Base-by-base conservation (phyloP, 306 rosid species). In the Quercus engelmannii region DNA sequence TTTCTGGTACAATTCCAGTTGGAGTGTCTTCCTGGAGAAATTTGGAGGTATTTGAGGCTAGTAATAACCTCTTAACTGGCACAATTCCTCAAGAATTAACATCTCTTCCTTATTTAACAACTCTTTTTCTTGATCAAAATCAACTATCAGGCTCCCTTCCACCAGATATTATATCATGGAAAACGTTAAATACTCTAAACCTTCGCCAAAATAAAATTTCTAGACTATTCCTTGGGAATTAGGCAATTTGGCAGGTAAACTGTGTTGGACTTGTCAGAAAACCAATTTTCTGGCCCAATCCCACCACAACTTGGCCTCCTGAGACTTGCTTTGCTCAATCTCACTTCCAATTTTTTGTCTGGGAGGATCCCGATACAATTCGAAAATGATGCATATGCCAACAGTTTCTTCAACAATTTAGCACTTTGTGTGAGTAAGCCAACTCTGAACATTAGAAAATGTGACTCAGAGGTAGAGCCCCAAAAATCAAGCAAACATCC, bases 351-450 rank as follows among this genome's bases (percentile, higher is more conserved):
- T 86, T 64, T 4, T 19, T 85, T 94, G 65, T 54, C 74, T 0
- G 95, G 98, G 35, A 82, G 55, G 23, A 73, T 95, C 71, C 98
- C 97, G 0, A 64, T 25, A 73, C 80, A 26, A 21, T 54, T 91
- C 0, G 88, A 85, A 54, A 91, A 79, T 75, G 1, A 75, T 19
- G 92, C 59, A 0, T 85, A 18, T 85, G 78, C 64, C 12, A 71
- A 4, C 25, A 89, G 90, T 90, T 93, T 95, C 88, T 83, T 89
- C 87, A 58, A 88, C 87, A 90, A 95, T 78, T 73, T 85, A 17
- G 89, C 86, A 23, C 97, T 95, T 2, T 92, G 92, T 71, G 64
- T 86, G 1, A 87, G 83, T 55, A 84, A 13, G 6, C 41, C 71
- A 5, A 10, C 28, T 57, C 28, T 84, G 58, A 86, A 82, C 64